Base-by-base conservation (phyloP, 305 asterid genomes). In the Fraxinus ornus region DNA sequence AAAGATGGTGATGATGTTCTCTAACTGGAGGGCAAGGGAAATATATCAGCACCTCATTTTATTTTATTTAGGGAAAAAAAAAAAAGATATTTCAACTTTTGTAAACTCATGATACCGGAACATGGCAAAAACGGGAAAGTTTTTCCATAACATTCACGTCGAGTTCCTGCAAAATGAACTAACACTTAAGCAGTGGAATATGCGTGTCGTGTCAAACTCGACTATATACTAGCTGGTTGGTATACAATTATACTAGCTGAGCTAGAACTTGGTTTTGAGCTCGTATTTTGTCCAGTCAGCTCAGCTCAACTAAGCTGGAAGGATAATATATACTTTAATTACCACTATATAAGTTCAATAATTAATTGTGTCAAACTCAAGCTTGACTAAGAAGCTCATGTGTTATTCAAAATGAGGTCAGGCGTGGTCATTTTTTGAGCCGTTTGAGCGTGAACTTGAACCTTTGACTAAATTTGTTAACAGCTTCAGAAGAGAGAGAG, bases 71-170 rank as follows among this genome's bases (percentile, higher is more conserved):
- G 52, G 41, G 76, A 37, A 22, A 35, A 21, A 24, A 82, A 82
- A 28, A 83, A 55, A 76, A 22, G 35, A 73, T 8, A 70, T 79
- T 80, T 22, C 72, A 76, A 76, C 19, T 75, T 28, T 41, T 49
- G 36, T 68, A 28, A 17, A 49, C 76, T 75, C 15, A 73, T 35
- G 77, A 41, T 91, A 93, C 98, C 93, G 93, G 95, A 80, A 95
- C 95, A 86, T 94, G 95, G 91, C 99, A 95, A 86, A 94, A 95
- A 39, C 89, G 90, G 73, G 97, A 95, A 77, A 95, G 92, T 88
- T 95, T 95, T 77, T 95, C 97, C 90, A 88, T 91, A 81, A 93
- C 93, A 78, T 88, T 91, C 84, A 84, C 92, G 81, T 90, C 95
- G 85, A 92, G 97, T 85, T 87, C 94, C 98, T 95, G 92, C 49